phyloP scores from a whole-genome alignment of 805 yeast genomes.

The Yamadazyma philogaea region DNA sequence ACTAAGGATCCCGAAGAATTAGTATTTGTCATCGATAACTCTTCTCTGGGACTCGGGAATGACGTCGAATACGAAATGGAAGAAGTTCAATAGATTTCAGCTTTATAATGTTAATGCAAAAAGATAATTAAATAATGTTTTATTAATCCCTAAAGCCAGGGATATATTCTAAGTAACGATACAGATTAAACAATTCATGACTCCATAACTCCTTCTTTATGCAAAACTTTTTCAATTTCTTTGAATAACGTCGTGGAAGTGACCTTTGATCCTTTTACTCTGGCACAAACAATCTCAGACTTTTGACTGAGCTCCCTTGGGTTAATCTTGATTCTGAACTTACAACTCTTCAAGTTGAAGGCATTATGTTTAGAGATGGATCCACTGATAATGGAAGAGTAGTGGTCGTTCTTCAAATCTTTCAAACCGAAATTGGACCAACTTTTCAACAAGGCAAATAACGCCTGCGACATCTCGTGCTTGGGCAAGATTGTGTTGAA shows the following conservation, averaged over 20 bases:
- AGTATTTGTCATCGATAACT: conserved; percentile 26
- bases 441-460: conserved; percentile 56
- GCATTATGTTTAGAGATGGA: conserved; percentile 59
- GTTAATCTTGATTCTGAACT: conserved; percentile 54
- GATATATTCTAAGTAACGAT: background rate
- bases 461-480: conserved; percentile 61
- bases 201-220: conserved; percentile 60
- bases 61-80: conserved; percentile 9
- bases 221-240: conserved; percentile 64
- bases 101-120: background rate
- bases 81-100: conserved; percentile 3
- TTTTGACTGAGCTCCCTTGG: conserved; percentile 39
- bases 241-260: conserved; percentile 57
- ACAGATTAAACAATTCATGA: conserved; percentile 2
- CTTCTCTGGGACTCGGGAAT: background rate
- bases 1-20: conserved; percentile 1
- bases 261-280: conserved; percentile 62
- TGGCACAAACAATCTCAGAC: conserved; percentile 57
- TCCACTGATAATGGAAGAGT: conserved; percentile 51
- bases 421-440: conserved; percentile 74
- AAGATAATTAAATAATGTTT: background rate
- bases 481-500: conserved; percentile 41
- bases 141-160: background rate
- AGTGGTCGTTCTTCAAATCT: conserved; percentile 46
- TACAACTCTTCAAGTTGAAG: conserved; percentile 60